A percentile compares a stretch with the other conserved stretches of the same genome.
phyloP scores from a whole-genome alignment of 352 stramenopile species.

The Pythium rishiriense region DNA sequence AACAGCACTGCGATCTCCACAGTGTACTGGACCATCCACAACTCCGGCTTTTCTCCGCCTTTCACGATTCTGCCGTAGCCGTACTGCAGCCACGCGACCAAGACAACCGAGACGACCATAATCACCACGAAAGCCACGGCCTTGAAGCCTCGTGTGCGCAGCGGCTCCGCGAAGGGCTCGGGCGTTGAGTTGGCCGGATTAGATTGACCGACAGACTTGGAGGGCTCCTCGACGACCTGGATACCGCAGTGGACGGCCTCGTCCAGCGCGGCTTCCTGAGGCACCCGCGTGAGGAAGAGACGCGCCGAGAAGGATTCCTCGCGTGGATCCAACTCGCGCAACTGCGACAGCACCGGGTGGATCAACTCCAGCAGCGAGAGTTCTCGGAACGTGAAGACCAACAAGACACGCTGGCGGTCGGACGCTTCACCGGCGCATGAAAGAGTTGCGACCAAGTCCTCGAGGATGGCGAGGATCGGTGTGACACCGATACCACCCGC shows the following conservation, averaged over 20 bases:
- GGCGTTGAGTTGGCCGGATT: not conserved
- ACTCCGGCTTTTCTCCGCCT: no score
- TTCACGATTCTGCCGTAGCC: no score
- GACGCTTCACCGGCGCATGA: constrained; percentile 1
- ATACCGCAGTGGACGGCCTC: no score
- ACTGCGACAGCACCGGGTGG: constrained; percentile 27
- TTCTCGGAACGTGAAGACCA: constrained; percentile 49
- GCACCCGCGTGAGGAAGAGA: constrained; percentile 30
- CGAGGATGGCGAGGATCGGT: constrained; percentile 37
- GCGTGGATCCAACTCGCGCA: constrained; percentile 34
- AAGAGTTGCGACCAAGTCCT: constrained; percentile 36
- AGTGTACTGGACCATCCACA: no score
- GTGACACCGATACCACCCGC: constrained; percentile 43
- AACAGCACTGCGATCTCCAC: no score
- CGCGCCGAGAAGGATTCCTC: constrained; percentile 26
- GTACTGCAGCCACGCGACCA: no score
- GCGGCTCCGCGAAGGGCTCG: not conserved
- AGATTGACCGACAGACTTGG: no score
- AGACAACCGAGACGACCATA: no score
- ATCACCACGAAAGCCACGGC: not conserved
- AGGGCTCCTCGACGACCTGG: no score
- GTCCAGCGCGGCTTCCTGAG: no score
- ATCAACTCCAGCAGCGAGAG: constrained; percentile 38
- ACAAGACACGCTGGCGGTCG: constrained; percentile 29
- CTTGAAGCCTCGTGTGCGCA: not conserved